A percentile compares a stretch with the other conserved stretches of the same genome.
phyloP scores from a whole-genome alignment of 179 eudicot genomes.

The Silene coronaria region DNA sequence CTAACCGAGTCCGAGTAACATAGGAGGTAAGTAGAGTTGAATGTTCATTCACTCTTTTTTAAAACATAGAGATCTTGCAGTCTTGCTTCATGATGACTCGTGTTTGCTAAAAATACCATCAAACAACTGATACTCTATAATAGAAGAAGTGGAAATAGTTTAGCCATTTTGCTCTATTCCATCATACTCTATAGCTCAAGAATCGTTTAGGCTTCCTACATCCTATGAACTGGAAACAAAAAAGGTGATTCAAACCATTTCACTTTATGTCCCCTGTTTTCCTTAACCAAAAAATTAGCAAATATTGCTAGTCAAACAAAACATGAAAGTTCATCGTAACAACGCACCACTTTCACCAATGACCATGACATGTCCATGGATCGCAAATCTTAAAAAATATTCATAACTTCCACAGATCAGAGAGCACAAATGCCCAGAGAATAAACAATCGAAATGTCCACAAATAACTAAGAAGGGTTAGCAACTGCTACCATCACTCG shows the following conservation, averaged over 20 bases:
- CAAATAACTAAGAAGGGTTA: not conserved
- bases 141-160: not conserved
- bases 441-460: too few relatives aligned
- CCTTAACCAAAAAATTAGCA: not conserved
- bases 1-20: too few relatives aligned
- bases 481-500: not conserved
- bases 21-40: not conserved
- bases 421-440: too few relatives aligned
- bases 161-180: not conserved
- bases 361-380: not conserved
- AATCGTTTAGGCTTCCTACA: not conserved
- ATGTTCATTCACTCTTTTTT: not conserved
- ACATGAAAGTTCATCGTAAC: not conserved
- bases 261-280: not conserved
- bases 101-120: not conserved
- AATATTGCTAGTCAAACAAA: not conserved
- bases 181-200: not conserved
- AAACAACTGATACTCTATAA: not conserved
- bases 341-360: not conserved
- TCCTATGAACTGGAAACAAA: not conserved
- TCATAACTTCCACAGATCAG: not conserved
- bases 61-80: not conserved
- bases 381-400: not conserved
- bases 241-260: not conserved
- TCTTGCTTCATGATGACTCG: not conserved